Conservation (phyloP, 2,329 filamentous ascomycete species). For the Alternaria sp. region DNA sequence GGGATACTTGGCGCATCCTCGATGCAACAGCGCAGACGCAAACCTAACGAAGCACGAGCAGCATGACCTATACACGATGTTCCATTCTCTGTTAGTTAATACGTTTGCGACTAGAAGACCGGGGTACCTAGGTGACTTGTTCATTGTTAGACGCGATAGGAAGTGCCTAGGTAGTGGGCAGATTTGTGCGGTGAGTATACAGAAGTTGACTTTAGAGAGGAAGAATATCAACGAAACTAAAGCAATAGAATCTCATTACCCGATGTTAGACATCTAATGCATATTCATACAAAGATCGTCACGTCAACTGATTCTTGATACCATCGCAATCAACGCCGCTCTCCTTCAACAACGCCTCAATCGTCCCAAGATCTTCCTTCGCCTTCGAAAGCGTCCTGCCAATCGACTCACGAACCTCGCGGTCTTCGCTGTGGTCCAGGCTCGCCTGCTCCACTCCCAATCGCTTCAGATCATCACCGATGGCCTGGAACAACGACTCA, state of each 20-base stretch:
- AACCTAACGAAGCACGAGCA: background rate
- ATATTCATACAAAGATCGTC: background rate
- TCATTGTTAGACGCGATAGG: too few species aligned
- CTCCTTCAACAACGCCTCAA: background rate
- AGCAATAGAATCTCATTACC: background rate
- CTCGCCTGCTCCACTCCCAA: background rate
- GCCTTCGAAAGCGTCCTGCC: background rate
- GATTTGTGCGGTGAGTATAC: too few species aligned
- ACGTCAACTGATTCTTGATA: background rate
- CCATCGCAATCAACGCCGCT: background rate
- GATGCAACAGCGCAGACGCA: background rate
- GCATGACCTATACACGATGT: background rate
- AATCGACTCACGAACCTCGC: background rate
- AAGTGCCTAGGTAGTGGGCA: too few species aligned
- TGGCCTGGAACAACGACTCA: background rate
- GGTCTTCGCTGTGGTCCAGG: background rate
- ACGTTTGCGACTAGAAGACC: too few species aligned
- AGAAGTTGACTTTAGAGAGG: too few species aligned
- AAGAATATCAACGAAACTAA: background rate
- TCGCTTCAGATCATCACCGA: background rate
- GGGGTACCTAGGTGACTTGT: too few species aligned
- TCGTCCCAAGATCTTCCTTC: background rate
- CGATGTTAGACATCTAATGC: background rate
- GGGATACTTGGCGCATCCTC: background rate
- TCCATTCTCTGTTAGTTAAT: background rate